Base-by-base conservation (phyloP, 2,329 filamentous ascomycete genomes). In the Dothistroma pini region DNA sequence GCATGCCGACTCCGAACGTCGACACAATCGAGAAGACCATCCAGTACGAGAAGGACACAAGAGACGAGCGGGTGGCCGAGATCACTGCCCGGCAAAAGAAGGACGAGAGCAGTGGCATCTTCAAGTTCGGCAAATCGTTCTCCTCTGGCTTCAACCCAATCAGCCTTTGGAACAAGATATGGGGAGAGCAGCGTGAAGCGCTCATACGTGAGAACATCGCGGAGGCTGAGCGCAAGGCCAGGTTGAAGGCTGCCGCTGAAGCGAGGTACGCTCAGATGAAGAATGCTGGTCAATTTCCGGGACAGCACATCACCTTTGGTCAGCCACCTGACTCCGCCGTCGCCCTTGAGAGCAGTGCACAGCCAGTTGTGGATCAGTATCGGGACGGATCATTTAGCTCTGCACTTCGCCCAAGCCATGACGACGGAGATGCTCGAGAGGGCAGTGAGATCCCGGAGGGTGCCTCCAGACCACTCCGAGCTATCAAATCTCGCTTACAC, bases 221-320 rank as follows among this genome's bases (percentile, higher is more conserved):
- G 52, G 79, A 80, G 55, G 63, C 66, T 19, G 67, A 68, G 66
- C 72, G 76, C 12, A 72, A 82, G 58, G 71, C 74, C 41, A 74
- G 76, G 56, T 70, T 75, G 53, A 76, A 78, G 60, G 76, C 71
- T 12, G 80, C 78, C 64, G 81, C 80, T 0, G 79, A 83, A 67
- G 76, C 75, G 59, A 78, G 77, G 2, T 85, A 85, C 68, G 78
- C 79, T 12, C 79, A 84, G 69, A 72, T 85, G 65, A 85, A 85
- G 73, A 75, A 76, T 57, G 74, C 76, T 7, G 83, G 83, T 10
- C 81, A 81, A 60, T 74, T 79, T 63, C 77, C 76, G 19, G 50
- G 66, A 9, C 59, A 66, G 59, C 63, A 44, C 19, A 59, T 66
- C 25, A 41, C 47, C 41, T 25, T 54, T 57, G n/a, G 69, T 63